phyloP scores from a whole-genome alignment of 2,329 filamentous ascomycete species.

The Fusarium sp. region DNA sequence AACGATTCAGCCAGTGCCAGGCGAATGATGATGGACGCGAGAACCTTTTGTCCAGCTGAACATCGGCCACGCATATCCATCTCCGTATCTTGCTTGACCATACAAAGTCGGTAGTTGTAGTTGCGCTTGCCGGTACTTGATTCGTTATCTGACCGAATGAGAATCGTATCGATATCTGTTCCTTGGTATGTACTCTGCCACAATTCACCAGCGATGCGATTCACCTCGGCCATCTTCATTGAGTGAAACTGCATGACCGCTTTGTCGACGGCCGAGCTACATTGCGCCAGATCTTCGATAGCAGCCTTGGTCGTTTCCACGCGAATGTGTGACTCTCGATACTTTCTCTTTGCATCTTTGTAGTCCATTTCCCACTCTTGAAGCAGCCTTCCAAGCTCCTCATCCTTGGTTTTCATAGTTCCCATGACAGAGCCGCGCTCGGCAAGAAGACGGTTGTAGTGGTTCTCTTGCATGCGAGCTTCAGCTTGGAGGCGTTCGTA shows the following conservation, averaged over 20 bases:
- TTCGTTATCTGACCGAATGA: conserved; percentile 94
- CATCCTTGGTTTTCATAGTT: conserved; percentile 86
- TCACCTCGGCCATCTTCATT: conserved; percentile 98
- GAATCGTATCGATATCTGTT: conserved; percentile 96
- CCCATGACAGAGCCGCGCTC: conserved; percentile 83
- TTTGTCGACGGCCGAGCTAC: conserved; percentile 87
- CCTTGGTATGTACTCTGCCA: conserved; percentile 98
- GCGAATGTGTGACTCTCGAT: conserved; percentile 89
- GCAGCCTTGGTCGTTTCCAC: conserved; percentile 94
- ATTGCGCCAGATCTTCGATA: conserved; percentile 89
- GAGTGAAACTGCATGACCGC: conserved; percentile 98
- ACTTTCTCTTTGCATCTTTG: conserved; percentile 83
- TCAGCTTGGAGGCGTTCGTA: conserved; percentile 81
- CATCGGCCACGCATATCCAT: conserved; percentile 99
- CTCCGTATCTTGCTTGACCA: conserved; percentile 97
- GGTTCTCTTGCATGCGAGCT: conserved; percentile 75
- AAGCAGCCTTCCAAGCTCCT: conserved; percentile 80
- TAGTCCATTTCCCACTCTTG: conserved; percentile 90
- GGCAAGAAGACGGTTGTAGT: conserved; percentile 78
- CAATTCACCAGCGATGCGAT: conserved; percentile 93
- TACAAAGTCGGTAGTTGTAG: conserved; percentile 98
- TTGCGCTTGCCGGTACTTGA: conserved; percentile 78
- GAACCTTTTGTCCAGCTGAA: conserved; percentile 95
- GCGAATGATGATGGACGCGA: conserved; percentile 97
- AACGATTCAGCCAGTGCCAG: conserved; percentile 97